Percentiles rank a stretch among this genome's conserved stretches.
Evolutionary conservation across 495 filamentous ascomycete species (phyloP).

Genomic region (Aspergillus campestris): DNA sequence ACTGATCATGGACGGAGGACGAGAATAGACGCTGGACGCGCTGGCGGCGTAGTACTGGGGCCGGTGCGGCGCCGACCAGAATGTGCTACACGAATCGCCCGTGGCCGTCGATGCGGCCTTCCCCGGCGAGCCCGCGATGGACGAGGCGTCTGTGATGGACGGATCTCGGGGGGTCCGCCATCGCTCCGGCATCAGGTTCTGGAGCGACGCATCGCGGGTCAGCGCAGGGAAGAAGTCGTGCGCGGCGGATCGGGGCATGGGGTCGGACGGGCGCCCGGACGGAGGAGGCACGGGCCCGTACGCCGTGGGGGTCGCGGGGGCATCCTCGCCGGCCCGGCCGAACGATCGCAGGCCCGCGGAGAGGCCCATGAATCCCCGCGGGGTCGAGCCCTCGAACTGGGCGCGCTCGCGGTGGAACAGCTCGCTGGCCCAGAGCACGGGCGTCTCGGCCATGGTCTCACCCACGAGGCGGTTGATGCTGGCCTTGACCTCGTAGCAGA

Average conservation of each 20-base stretch:
- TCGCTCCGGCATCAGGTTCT: constrained; percentile 60
- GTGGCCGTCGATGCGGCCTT: constrained; percentile 48
- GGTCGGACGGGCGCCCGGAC: constrained; percentile 30
- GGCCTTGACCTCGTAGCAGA: constrained; percentile 82
- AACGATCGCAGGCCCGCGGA: constrained; percentile 38
- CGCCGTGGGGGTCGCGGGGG: no score
- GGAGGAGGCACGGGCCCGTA: no score
- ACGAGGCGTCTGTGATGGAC: constrained; percentile 41
- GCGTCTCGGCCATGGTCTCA: constrained; percentile 75
- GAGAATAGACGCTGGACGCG: constrained; percentile 45
- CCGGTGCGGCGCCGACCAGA: constrained; percentile 72
- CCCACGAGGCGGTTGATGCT: constrained; percentile 83
- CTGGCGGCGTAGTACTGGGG: constrained; percentile 56
- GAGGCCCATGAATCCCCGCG: constrained; percentile 35
- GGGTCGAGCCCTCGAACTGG: constrained; percentile 59
- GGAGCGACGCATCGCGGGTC: constrained; percentile 42
- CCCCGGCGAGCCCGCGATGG: constrained; percentile 51
- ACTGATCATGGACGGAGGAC: constrained; percentile 38
- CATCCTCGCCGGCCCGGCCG: constrained; percentile 45
- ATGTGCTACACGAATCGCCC: constrained; percentile 71
- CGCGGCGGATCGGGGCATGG: constrained; percentile 22
- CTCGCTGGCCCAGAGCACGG: constrained; percentile 88
- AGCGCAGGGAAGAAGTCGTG: constrained; percentile 26
- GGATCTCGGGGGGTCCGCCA: constrained; percentile 45
- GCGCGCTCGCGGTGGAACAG: constrained; percentile 74